These are phyloP conservation scores for Phytophthora ramorum DNA, from an alignment of 352 stramenopile genomes.

Conservation along the genomic window DNA sequence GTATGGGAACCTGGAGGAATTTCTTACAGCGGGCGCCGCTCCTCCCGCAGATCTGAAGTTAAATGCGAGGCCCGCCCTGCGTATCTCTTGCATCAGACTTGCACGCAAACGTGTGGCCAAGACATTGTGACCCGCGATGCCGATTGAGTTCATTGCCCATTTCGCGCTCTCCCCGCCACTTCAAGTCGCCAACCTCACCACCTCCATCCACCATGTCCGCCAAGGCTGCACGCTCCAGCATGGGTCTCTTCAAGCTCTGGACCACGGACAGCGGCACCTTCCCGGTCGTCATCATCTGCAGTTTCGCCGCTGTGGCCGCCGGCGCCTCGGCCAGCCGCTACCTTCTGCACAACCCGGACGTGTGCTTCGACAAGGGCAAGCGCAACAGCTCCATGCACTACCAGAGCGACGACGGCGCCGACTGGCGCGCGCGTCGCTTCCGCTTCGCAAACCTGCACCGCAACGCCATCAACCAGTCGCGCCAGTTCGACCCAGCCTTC, in stretches of 20 bases:
- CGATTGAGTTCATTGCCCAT: constrained; percentile 16
- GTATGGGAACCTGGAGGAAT: constrained; percentile 9
- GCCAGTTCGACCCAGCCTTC: constrained; percentile 58
- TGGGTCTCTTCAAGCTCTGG: constrained; percentile 60
- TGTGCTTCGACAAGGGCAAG: constrained; percentile 50
- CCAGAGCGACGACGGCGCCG: constrained; percentile 33
- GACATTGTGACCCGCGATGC: too few species aligned
- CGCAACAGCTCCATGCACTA: constrained; percentile 47
- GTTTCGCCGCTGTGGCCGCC: constrained; percentile 41
- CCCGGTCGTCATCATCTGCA: constrained; percentile 49
- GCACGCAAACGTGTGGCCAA: constrained; percentile 7
- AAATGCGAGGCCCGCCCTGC: too few species aligned
- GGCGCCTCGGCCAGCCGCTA: constrained; percentile 37
- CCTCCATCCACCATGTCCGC: constrained; percentile 26
- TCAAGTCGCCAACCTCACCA: not conserved
- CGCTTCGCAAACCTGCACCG: constrained; percentile 55
- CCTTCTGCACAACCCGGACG: constrained; percentile 44
- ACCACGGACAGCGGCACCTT: constrained; percentile 58
- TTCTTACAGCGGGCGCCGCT: constrained; percentile 20
- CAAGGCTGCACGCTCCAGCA: constrained; percentile 38
- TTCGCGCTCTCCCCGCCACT: constrained; percentile 7
- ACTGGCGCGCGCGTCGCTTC: constrained; percentile 56
- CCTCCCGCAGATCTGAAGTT: constrained; percentile 29
- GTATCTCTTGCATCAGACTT: constrained; percentile 16
- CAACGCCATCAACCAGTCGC: constrained; percentile 74